phyloP scores from a whole-genome alignment of 768 basidiomycete species.

The Mycena kentingensis region DNA sequence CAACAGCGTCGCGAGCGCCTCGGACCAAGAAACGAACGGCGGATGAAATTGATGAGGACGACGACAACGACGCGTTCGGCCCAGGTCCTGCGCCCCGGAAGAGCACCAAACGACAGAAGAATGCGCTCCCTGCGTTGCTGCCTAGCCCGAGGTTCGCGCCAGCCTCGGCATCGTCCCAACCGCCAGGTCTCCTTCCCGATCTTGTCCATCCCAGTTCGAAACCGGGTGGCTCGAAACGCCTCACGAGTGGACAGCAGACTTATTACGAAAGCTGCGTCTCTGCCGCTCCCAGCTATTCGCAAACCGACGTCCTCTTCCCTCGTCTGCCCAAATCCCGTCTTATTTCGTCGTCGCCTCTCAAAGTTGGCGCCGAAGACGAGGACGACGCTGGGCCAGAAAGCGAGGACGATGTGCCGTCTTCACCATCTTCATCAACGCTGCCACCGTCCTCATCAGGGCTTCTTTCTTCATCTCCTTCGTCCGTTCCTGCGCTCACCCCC shows the following conservation, averaged over 20 bases:
- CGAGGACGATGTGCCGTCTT: conserved; percentile 9
- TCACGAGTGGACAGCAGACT: conserved; percentile 69
- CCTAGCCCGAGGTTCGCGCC: background rate
- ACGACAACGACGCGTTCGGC: conserved; percentile 11
- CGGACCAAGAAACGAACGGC: conserved; percentile 41
- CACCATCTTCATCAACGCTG: background rate
- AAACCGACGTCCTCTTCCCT: conserved; percentile 73
- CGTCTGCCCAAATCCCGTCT: conserved; percentile 56
- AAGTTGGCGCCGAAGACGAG: background rate
- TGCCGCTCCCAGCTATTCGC: conserved; percentile 43
- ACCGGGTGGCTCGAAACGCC: conserved; percentile 41
- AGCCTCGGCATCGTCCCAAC: conserved; percentile 12
- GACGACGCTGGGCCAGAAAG: conserved; percentile 9
- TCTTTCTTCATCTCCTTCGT: conserved; percentile 43
- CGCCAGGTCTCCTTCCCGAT: conserved; percentile 17
- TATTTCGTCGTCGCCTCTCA: conserved; percentile 4
- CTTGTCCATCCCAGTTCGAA: conserved; percentile 20
- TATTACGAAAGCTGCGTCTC: conserved; percentile 65
- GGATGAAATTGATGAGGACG: conserved; percentile 22
- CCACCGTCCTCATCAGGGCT: conserved; percentile 19
- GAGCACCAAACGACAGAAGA: conserved; percentile 35
- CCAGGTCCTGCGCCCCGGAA: too few relatives aligned
- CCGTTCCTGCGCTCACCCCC: conserved; percentile 64
- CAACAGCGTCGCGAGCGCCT: conserved; percentile 19
- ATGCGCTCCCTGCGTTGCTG: conserved; percentile 11